Evolutionary conservation across 495 filamentous ascomycete species (phyloP), one percentile per base, ranked within the genome.

Genomic region (Aspergillus affinis): DNA sequence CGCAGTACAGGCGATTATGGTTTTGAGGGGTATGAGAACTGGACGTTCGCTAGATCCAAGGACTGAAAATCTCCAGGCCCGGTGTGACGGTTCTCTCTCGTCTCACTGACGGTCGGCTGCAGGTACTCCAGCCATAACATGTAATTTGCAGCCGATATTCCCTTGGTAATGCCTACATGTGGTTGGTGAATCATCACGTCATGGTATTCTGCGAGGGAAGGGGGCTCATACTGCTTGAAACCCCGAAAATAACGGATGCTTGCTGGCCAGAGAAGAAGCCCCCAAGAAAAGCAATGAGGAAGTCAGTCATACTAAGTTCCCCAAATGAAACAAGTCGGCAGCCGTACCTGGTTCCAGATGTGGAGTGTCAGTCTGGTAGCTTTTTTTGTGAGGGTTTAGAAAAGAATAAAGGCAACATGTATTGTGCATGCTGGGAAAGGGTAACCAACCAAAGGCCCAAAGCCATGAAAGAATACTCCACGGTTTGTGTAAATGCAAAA

Each of bases 271-370:
- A 75, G 55, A 83, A 79, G 13, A 88, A 68, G 45, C 86, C 72
- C 6, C 68, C 77, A 57, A 81, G 78, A 48, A 82, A 83, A n/a
- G 80, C 67, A 18, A 83, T 67, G 60, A 81, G 83, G 59, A 84
- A 84, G 79, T 59, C 7, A 60, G 63, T 12, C 30, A 74, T 65
- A 13, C 65, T 65, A 63, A 83, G 81, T 55, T 84, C 73, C 10
- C 69, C 69, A 13, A 62, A 67, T 2, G 75, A 68, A n/a, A 84
- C 59, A 17, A 84, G 67, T 12, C 65, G 70, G 26, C 46, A 48
- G 1, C 46, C 46, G 15, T 48, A 26, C 23, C 23, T 26, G 23
- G 4, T 26, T 2, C 4, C 23, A 26, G 23, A 26, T 26, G 23
- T 26, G 2, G 23, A 2, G 23, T 26, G 23, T 26, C 4, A 26